phyloP scores from a whole-genome alignment of 768 basidiomycete genomes.

The Daedaleopsis sinensis region DNA sequence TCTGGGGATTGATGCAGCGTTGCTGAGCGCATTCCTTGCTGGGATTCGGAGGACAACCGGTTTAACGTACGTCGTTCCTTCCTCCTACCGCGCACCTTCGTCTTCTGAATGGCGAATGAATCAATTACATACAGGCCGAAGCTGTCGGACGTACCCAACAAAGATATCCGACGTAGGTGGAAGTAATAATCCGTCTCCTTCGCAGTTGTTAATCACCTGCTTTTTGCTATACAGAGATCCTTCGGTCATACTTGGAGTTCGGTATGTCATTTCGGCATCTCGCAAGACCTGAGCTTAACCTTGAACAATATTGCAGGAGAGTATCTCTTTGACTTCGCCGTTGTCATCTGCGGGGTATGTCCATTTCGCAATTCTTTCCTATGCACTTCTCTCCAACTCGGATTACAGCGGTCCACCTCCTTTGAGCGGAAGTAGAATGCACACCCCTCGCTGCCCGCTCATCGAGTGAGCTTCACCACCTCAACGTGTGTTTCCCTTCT shows the following conservation, averaged over 20 bases:
- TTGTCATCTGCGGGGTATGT: constrained; percentile 81
- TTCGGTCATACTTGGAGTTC: constrained; percentile 78
- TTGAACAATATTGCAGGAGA: constrained; percentile 55
- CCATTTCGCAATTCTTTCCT: constrained; percentile 3
- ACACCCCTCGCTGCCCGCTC: not conserved
- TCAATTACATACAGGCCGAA: constrained; percentile 56
- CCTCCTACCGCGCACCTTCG: not conserved
- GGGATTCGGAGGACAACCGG: constrained; percentile 86
- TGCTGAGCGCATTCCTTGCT: constrained; percentile 81
- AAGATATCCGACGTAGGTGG: constrained; percentile 81
- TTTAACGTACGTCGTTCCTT: constrained; percentile 63
- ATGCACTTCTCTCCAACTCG: not conserved
- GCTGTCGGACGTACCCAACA: constrained; percentile 78
- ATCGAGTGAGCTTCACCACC: not conserved
- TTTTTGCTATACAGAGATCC: constrained; percentile 51
- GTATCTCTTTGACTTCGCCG: constrained; percentile 84
- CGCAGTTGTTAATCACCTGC: not conserved
- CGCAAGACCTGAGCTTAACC: not conserved
- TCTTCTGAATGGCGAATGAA: too few species aligned
- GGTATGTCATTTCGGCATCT: constrained; percentile 46
- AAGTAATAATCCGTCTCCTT: not conserved
- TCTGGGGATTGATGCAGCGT: constrained; percentile 74
- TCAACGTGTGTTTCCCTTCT: not conserved
- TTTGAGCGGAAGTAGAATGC: constrained; percentile 58
- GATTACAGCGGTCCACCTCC: constrained; percentile 64